Percentiles rank a stretch among this genome's conserved stretches.
Evolutionary conservation across 176 grass and related monocot species (phyloP).

Genomic region (Pontederia paniculata): DNA sequence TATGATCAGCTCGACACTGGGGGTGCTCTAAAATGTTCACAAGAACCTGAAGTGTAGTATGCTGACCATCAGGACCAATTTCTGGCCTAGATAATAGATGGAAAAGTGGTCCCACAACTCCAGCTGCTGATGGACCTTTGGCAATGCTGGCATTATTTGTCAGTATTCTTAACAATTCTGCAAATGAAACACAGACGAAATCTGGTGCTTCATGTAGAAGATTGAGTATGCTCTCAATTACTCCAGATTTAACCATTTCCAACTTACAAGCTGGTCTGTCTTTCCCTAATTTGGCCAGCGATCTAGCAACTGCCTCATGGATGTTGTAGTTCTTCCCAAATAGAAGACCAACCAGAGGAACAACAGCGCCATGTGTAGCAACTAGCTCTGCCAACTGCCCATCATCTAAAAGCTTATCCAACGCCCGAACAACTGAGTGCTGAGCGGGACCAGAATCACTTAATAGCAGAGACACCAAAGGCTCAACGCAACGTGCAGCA

Average conservation of each 20-base stretch:
- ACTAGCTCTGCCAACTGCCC: constrained; percentile 94
- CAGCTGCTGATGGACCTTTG: constrained; percentile 92
- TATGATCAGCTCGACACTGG: constrained; percentile 88
- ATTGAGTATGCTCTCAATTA: constrained; percentile 91
- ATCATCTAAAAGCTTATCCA: constrained; percentile 96
- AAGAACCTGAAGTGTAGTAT: constrained; percentile 91
- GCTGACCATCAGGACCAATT: constrained; percentile 88
- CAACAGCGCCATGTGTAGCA: constrained; percentile 76
- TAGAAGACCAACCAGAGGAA: constrained; percentile 94
- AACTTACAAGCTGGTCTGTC: constrained; percentile 95
- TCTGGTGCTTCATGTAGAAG: constrained; percentile 93
- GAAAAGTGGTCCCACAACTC: constrained; percentile 96
- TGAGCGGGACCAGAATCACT: constrained; percentile 80
- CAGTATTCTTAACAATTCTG: constrained; percentile 94
- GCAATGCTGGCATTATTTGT: constrained; percentile 98
- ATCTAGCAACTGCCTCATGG: constrained; percentile 88
- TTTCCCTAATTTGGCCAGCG: constrained; percentile 94
- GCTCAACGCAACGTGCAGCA: constrained; percentile 91
- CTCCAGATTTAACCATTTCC: constrained; percentile 97
- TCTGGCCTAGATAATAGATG: constrained; percentile 74
- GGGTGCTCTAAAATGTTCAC: constrained; percentile 99
- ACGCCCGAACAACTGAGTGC: constrained; percentile 90
- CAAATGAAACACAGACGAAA: constrained; percentile 87
- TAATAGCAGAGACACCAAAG: constrained; percentile 77
- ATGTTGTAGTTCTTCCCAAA: constrained; percentile 90